Conservation (phyloP, 768 basidiomycete species). For the Melanogaster broomeanus region DNA sequence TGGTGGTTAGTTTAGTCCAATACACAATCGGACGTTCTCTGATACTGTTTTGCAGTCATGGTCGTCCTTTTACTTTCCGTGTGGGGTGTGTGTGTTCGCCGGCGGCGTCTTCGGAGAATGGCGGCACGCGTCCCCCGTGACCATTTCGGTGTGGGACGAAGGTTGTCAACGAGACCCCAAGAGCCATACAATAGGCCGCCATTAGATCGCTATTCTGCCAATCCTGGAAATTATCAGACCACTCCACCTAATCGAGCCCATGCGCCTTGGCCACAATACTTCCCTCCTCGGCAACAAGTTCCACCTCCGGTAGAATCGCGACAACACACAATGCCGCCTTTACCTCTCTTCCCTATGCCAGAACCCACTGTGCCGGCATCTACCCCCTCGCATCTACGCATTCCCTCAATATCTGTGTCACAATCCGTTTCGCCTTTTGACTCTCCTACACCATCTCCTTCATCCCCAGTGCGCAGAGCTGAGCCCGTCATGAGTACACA, state of each 20-base stretch:
- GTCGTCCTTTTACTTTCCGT: background rate
- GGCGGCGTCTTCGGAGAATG: constrained; percentile 1
- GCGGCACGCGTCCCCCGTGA: background rate
- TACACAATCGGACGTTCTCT: background rate
- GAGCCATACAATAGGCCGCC: constrained; percentile 1
- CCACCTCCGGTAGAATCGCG: background rate
- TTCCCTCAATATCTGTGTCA: background rate
- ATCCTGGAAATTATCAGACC: background rate
- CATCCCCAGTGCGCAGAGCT: constrained; percentile 1
- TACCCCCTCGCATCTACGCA: background rate
- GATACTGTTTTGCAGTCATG: background rate
- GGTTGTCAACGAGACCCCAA: background rate
- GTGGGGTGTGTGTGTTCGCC: background rate
- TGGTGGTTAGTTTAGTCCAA: constrained; percentile 11
- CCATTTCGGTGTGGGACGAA: background rate
- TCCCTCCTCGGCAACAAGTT: constrained; percentile 4
- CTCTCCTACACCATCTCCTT: background rate
- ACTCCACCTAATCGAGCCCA: background rate
- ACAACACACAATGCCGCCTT: background rate
- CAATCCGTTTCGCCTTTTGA: constrained; percentile 4
- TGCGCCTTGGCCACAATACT: constrained; percentile 3
- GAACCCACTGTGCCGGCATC: background rate
- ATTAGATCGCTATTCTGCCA: background rate
- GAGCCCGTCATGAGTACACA: background rate
- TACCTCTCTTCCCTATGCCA: background rate